Evolutionary conservation across 176 grass and related monocot species (phyloP).

Genomic region (Aegilops tauschii): DNA sequence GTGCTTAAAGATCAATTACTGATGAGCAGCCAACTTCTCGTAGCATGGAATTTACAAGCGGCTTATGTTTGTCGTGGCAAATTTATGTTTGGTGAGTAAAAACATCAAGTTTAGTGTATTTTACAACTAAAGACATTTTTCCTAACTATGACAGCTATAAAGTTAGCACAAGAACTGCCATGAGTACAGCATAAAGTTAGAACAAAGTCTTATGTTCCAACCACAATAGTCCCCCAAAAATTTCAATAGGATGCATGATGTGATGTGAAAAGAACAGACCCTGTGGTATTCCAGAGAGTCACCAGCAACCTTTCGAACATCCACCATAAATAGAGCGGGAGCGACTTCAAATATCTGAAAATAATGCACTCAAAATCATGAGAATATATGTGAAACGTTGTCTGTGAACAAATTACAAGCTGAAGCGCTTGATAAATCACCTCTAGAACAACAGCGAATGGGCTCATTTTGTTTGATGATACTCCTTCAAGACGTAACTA

Average conservation of each 20-base stretch:
- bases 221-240: neutral
- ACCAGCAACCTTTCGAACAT: constrained; percentile 94
- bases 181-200: no score
- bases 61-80: neutral
- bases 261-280: constrained; percentile 45
- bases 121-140: neutral
- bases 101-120: neutral
- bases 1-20: neutral
- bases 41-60: neutral
- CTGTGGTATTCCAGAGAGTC: constrained; percentile 95
- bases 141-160: neutral
- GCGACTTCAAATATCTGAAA: constrained; percentile 92
- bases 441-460: constrained; percentile 88
- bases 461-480: constrained; percentile 56
- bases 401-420: neutral
- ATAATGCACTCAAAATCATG: constrained; percentile 26
- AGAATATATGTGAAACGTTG: constrained; percentile 1
- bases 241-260: neutral
- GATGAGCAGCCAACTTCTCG: neutral
- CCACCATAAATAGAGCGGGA: constrained; percentile 90
- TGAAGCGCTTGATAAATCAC: constrained; percentile 30
- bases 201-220: neutral
- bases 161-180: no score
- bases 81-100: neutral
- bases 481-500: constrained; percentile 87